Evolutionary conservation across 352 stramenopile species (phyloP).

Genomic region (Detonula confervacea): DNA sequence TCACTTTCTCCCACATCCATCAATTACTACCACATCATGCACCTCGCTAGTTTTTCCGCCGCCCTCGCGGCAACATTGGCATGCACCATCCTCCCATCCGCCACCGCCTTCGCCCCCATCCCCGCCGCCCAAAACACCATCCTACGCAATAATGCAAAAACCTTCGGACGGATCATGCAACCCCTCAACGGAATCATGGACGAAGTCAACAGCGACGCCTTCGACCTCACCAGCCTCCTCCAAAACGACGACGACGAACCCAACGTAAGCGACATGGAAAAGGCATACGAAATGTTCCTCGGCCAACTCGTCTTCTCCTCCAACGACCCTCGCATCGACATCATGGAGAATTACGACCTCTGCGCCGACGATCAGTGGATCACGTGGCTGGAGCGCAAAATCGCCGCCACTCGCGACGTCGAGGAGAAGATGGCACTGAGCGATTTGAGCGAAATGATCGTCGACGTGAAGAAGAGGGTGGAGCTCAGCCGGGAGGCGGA

Average conservation of each 20-base stretch:
- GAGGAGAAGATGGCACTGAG: constrained; percentile 78
- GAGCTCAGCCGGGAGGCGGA: constrained; percentile 66
- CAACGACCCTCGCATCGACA: constrained; percentile 84
- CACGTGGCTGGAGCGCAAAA: constrained; percentile 72
- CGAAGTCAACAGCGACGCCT: constrained; percentile 78
- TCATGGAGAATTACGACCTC: constrained; percentile 83
- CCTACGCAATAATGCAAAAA: not conserved
- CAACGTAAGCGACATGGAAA: constrained; percentile 56
- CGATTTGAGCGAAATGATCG: constrained; percentile 81
- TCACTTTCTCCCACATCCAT: not conserved
- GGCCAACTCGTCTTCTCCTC: constrained; percentile 83
- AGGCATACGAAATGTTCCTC: constrained; percentile 84
- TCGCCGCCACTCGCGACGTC: constrained; percentile 65
- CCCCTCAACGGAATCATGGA: constrained; percentile 76
- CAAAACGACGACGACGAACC: constrained; percentile 33
- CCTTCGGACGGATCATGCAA: not conserved
- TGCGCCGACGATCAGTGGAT: constrained; percentile 66
- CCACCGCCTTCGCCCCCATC: constrained; percentile 20
- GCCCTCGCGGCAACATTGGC: constrained; percentile 12
- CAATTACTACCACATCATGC: constrained; percentile 33
- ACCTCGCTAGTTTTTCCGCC: constrained; percentile 40
- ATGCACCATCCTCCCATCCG: constrained; percentile 11
- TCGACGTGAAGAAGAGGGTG: constrained; percentile 72
- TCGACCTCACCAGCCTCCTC: constrained; percentile 64
- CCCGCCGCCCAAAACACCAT: not conserved